Evolutionary conservation across 2,329 filamentous ascomycete genomes (phyloP), one percentile per base, ranked within the genome.

Genomic region (Fusarium verrucosum): DNA sequence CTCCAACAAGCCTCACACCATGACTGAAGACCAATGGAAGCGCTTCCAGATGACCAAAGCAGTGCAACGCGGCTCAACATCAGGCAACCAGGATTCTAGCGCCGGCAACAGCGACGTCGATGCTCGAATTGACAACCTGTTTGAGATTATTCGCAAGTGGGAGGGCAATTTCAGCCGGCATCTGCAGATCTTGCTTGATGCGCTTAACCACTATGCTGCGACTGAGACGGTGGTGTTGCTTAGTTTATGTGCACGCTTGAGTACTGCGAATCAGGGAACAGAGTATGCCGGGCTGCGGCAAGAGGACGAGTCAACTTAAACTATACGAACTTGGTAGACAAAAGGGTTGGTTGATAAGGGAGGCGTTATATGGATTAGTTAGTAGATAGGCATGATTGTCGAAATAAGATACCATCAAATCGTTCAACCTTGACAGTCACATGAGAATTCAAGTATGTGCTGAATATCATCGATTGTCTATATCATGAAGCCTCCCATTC

Each of bases 171-270:
- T 99, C 75, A 91, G 90, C 55, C 83, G 93, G 42, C 94, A 98
- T 78, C 79, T 99, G 70, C 94, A 96, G 80, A 97, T 98, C 68
- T 78, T 99, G 71, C 87, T 98, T 33, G 95, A 98, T 75, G 94
- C 92, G 60, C 83, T 99, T 63, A 98, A 99, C 71, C 97, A 98
- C 77, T 96, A 97, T 71, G 95, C 95, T 4, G 95, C 95, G 0
- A 98, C 95, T 0, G 95, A 99, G 81, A 98, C 95, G 35, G 94
- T 97, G 4, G 95, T 97, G 17, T 83, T 99, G 66, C 80, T 98
- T 62, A 94, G 94, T 66, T 81, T 99, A 16, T 96, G 92, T 74
- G 92, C 92, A 13, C 80, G 92, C 60, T 75, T 96, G 72, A 94
- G 90, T 71, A 92, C 90, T 58, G 92, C 91, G 13, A 92, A 91